Evolutionary conservation across 2,329 filamentous ascomycete genomes (phyloP).

Genomic region (Colletotrichum cuscutae): DNA sequence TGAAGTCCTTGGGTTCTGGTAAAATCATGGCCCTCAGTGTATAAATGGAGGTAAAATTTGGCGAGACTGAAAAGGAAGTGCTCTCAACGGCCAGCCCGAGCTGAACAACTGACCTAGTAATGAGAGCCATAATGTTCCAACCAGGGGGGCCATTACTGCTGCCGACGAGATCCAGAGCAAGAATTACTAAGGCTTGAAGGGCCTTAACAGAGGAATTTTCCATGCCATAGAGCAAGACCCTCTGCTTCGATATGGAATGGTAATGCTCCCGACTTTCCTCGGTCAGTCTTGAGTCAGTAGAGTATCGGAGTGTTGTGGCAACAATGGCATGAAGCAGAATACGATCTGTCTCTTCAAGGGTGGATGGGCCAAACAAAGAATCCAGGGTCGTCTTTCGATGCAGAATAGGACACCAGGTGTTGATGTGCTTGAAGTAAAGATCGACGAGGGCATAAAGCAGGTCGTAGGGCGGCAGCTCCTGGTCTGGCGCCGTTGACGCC

Average conservation of each 20-base stretch:
- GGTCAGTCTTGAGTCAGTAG: slow-evolving; percentile 78
- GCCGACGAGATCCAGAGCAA: slow-evolving; percentile 86
- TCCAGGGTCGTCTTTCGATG: slow-evolving; percentile 86
- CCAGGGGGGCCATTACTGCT: slow-evolving; percentile 90
- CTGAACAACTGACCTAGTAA: slow-evolving; percentile 89
- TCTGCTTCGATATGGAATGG: slow-evolving; percentile 84
- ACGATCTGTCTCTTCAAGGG: slow-evolving; percentile 82
- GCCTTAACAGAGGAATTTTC: slow-evolving; percentile 91
- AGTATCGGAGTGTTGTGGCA: slow-evolving; percentile 87
- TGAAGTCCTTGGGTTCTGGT: slow-evolving; percentile 84
- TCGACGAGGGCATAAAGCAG: slow-evolving; percentile 78
- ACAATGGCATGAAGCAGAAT: slow-evolving; percentile 90
- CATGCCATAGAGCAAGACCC: slow-evolving; percentile 86
- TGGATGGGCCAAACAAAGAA: slow-evolving; percentile 80
- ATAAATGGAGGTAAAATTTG: slow-evolving; percentile 86
- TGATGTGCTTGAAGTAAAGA: slow-evolving; percentile 83
- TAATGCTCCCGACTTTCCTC: slow-evolving; percentile 79
- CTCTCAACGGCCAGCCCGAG: slow-evolving; percentile 86
- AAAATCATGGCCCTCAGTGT: slow-evolving; percentile 87
- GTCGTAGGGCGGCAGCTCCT: slow-evolving; percentile 80
- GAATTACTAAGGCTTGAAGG: slow-evolving; percentile 86
- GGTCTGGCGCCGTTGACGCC: slow-evolving; percentile 63
- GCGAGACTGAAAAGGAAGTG: slow-evolving; percentile 81
- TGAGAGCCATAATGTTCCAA: slow-evolving; percentile 91
- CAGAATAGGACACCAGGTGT: slow-evolving; percentile 90